phyloP scores from a whole-genome alignment of 148 eudicot genomes.

The Vaccinium corymbosum region DNA sequence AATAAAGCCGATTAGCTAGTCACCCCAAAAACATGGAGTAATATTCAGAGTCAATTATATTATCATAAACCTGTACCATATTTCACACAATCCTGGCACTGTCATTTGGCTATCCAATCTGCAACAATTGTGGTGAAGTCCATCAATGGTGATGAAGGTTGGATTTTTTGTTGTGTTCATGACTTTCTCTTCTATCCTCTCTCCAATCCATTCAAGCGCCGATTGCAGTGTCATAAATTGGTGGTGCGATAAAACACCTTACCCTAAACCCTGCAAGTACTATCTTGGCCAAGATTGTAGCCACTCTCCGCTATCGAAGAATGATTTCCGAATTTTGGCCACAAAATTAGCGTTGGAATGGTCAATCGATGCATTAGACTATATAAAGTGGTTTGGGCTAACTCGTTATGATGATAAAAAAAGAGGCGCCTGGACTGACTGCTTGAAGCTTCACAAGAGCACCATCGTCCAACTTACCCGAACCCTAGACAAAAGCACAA shows the following conservation, averaged over 20 bases:
- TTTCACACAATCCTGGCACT: not conserved
- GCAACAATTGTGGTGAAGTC: not conserved
- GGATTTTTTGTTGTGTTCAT: not conserved
- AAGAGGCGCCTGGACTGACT: not conserved
- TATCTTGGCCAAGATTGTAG: not conserved
- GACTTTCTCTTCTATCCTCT: not conserved
- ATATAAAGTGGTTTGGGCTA: not conserved
- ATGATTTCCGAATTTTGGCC: not conserved
- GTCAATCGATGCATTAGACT: not conserved
- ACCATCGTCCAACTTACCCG: not conserved
- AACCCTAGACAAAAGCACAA: constrained; percentile 24
- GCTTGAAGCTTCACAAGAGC: not conserved
- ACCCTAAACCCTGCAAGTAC: not conserved
- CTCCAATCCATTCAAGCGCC: not conserved
- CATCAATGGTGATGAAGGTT: not conserved
- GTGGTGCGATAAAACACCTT: not conserved
- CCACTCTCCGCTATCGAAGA: not conserved
- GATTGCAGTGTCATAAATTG: not conserved
- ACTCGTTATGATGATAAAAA: not conserved
- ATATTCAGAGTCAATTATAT: not conserved
- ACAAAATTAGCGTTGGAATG: not conserved
- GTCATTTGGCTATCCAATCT: not conserved
- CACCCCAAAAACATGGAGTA: not conserved
- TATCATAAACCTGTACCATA: not conserved
- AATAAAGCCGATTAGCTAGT: not conserved